Conservation (phyloP, 495 filamentous ascomycete species). For the Achaetomiella virescens region DNA sequence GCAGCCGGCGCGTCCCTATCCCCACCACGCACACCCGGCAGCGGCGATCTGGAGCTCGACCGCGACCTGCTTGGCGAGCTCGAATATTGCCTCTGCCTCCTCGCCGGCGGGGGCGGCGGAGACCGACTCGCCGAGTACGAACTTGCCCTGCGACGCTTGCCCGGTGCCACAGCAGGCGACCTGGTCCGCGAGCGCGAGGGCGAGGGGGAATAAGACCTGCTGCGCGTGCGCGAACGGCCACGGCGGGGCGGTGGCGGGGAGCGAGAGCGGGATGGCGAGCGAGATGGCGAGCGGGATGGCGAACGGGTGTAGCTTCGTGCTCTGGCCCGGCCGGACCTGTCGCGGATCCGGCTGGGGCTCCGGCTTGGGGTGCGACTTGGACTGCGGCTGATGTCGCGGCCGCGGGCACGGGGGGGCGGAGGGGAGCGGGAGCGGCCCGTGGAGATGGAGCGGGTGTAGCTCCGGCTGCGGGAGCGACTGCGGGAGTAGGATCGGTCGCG, state of each 20-base stretch:
- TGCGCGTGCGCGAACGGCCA: slow-evolving; percentile 7
- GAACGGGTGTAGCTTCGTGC: slow-evolving; percentile 13
- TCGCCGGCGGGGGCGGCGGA: slow-evolving; percentile 9
- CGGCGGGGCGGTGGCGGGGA: slow-evolving; percentile 15
- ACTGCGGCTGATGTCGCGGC: slow-evolving; percentile 15
- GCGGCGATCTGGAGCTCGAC: slow-evolving; percentile 3
- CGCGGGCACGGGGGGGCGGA: slow-evolving; percentile 29
- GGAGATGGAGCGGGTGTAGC: slow-evolving; percentile 35
- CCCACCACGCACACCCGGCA: background rate
- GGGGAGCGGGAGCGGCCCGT: slow-evolving; percentile 26
- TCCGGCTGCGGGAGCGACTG: slow-evolving; percentile 26
- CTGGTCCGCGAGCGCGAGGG: background rate
- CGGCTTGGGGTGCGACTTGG: slow-evolving; percentile 20
- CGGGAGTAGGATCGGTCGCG: slow-evolving; percentile 33
- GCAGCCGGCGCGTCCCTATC: background rate
- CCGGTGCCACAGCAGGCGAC: background rate
- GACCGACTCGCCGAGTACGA: slow-evolving; percentile 17
- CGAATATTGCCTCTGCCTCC: slow-evolving; percentile 6
- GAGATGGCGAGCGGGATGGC: background rate
- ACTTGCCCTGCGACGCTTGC: slow-evolving; percentile 14
- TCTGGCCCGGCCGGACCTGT: background rate
- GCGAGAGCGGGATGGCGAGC: slow-evolving; percentile 12
- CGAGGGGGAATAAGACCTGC: slow-evolving; percentile 18
- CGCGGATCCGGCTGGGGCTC: slow-evolving; percentile 14
- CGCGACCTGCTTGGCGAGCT: slow-evolving; percentile 6